Evolutionary conservation across 495 filamentous ascomycete species (phyloP), one percentile per base, ranked within the genome.

Genomic region (Acidiella bohemica): DNA sequence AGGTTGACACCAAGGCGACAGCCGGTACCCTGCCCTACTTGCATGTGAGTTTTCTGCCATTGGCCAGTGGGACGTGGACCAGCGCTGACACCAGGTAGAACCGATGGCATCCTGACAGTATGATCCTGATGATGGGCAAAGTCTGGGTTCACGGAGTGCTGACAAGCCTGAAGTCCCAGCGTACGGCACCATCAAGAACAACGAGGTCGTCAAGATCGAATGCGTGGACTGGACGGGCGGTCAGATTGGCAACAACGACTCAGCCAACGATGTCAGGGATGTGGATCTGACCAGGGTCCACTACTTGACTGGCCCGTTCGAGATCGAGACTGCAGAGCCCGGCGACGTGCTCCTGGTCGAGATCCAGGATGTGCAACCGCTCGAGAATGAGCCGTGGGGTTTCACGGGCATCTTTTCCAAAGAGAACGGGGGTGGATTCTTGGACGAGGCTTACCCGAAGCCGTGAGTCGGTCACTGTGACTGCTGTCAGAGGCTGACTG

Each of bases 351-450:
- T 96, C 1, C 55, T 92, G 0, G 84, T 93, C 3, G 86, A 96
- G 61, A 93, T 96, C 44, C 88, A 93, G 63, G 88, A 95, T 47
- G 88, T 94, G 2, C 87, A 95, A 58, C 87, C 87, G 6, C 78
- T 92, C 48, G 66, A 86, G 52, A 76, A 90, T 11, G 71, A 78
- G 48, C 86, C 85, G 0, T 95, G 88, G 88, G 88, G 87, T 2
- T 94, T 94, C 51, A 84, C 80, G 2, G 88, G 87, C 0, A 66
- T 96, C 1, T 94, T 96, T 53, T 67, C 79, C 33, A 74, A 71
- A 42, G 60, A 75, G 7, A 96, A 96, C 55, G 88, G 88, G 0
- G 88, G 88, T 7, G 88, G 88, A 0, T 94, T 94, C 49, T 63
- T 94, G 14, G 87, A 96, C 58, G 84, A 93, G 55, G 65, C 83